A percentile compares a stretch with the other conserved stretches of the same genome.
Conservation (phyloP, 352 stramenopile species). For the Phytophthora kernoviae region DNA sequence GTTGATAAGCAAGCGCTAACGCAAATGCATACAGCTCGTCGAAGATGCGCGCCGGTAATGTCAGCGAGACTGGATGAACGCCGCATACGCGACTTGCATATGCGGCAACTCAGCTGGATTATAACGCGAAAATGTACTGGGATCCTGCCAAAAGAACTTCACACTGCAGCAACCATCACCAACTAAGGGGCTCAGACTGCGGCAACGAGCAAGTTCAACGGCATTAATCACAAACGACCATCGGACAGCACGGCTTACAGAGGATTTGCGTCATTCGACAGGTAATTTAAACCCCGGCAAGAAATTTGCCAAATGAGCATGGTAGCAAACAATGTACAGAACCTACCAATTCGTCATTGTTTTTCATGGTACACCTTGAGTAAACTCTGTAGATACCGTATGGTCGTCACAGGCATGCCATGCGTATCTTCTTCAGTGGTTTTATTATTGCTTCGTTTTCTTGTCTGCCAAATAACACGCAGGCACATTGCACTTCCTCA, state of each 20-base stretch:
- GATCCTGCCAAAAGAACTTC: constrained; percentile 37
- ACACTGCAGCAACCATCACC: constrained; percentile 16
- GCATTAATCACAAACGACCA: neutral
- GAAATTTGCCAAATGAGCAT: too few species aligned
- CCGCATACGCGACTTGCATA: constrained; percentile 35
- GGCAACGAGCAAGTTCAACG: neutral
- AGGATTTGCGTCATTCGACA: too few species aligned
- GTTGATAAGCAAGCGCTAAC: neutral
- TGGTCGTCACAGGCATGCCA: too few species aligned
- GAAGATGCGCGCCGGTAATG: constrained; percentile 9
- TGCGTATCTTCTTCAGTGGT: constrained; percentile 5
- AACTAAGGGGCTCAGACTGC: constrained; percentile 1
- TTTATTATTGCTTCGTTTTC: constrained; percentile 32
- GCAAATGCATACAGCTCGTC: constrained; percentile 17
- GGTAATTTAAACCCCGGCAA: too few species aligned
- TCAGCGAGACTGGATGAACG: constrained; percentile 27
- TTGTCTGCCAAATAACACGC: constrained; percentile 21
- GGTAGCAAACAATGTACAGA: too few species aligned
- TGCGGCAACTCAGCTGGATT: constrained; percentile 36
- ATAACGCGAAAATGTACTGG: constrained; percentile 53
- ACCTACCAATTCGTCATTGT: too few species aligned
- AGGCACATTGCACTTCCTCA: constrained; percentile 9
- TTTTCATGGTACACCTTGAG: too few species aligned
- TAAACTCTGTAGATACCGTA: constrained; percentile 6
- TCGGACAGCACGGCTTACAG: neutral